These are phyloP conservation scores for Adansonia rubrostipa DNA, from an alignment of 441 rosid species.

Conservation along the genomic window DNA sequence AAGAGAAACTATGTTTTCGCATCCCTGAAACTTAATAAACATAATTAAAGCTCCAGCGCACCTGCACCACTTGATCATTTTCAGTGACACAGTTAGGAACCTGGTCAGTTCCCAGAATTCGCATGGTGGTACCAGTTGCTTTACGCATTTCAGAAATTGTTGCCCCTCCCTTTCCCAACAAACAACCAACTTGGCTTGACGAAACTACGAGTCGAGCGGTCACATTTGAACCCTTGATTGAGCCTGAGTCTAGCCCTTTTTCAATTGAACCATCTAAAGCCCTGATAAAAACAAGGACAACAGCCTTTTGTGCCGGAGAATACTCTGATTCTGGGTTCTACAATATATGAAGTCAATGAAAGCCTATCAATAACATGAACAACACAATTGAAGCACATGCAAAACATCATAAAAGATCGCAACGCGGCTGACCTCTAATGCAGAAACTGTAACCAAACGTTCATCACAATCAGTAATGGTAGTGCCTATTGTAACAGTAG, in stretches of 20 bases:
- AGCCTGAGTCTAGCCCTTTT: constrained; percentile 55
- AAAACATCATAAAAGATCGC: constrained; percentile 20
- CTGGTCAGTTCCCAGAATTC: constrained; percentile 61
- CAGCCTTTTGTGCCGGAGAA: constrained; percentile 85
- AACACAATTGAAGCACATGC: constrained; percentile 21
- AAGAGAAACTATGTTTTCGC: not conserved
- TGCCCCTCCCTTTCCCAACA: constrained; percentile 89
- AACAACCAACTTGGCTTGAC: constrained; percentile 80
- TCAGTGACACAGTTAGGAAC: constrained; percentile 68
- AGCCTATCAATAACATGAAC: constrained; percentile 26
- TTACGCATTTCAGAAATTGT: constrained; percentile 84
- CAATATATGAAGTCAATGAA: constrained; percentile 42
- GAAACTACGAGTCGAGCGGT: constrained; percentile 82
- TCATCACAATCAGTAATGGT: constrained; percentile 68
- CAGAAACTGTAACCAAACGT: constrained; percentile 73
- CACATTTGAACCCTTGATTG: constrained; percentile 48
- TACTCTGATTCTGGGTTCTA: constrained; percentile 65
- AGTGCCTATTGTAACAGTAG: constrained; percentile 71
- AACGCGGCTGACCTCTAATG: constrained; percentile 67
- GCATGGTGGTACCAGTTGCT: constrained; percentile 62
- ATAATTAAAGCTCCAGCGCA: constrained; percentile 26
- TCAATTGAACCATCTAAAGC: constrained; percentile 59
- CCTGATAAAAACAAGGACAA: constrained; percentile 71
- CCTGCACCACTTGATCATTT: constrained; percentile 91
- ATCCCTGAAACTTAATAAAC: not conserved